Conservation (phyloP, 352 stramenopile species). For the Phytophthora tentaculata region DNA sequence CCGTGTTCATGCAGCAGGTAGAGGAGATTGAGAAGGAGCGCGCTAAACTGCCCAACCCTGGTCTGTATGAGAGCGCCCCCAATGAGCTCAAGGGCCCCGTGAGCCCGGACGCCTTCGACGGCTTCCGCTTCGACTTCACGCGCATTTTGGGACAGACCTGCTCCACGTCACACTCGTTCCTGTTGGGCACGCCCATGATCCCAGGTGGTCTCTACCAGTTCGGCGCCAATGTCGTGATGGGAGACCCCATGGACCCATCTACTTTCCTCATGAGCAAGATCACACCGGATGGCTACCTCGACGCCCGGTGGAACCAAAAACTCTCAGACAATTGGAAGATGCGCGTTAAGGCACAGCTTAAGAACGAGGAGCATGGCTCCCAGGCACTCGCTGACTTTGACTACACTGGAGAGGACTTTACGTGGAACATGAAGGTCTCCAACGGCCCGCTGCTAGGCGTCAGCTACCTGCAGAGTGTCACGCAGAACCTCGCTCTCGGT, state of each 20-base stretch:
- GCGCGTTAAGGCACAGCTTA: slow-evolving; percentile 87
- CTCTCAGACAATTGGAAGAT: slow-evolving; percentile 82
- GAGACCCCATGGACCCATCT: slow-evolving; percentile 79
- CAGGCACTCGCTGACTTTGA: slow-evolving; percentile 87
- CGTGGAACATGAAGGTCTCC: slow-evolving; percentile 90
- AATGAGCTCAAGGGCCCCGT: slow-evolving; percentile 86
- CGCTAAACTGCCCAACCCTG: slow-evolving; percentile 73
- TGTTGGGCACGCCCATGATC: slow-evolving; percentile 86
- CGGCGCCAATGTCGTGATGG: slow-evolving; percentile 80
- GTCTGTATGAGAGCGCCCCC: slow-evolving; percentile 84
- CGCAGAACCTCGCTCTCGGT: slow-evolving; percentile 74
- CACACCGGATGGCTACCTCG: slow-evolving; percentile 83
- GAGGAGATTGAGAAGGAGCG: slow-evolving; percentile 83
- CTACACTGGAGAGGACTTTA: slow-evolving; percentile 85
- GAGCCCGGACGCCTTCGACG: slow-evolving; percentile 83
- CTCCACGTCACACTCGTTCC: slow-evolving; percentile 85
- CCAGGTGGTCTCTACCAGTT: slow-evolving; percentile 88
- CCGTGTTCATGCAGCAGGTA: slow-evolving; percentile 85
- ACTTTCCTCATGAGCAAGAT: slow-evolving; percentile 90
- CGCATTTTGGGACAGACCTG: slow-evolving; percentile 82
- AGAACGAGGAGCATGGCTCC: slow-evolving; percentile 78
- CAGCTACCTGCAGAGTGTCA: slow-evolving; percentile 90
- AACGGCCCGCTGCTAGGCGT: slow-evolving; percentile 87
- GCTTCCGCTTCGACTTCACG: slow-evolving; percentile 89
- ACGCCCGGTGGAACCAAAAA: slow-evolving; percentile 86